These are phyloP conservation scores for Artemisia princeps DNA, from an alignment of 140 eudicot species.

Conservation along the genomic window DNA sequence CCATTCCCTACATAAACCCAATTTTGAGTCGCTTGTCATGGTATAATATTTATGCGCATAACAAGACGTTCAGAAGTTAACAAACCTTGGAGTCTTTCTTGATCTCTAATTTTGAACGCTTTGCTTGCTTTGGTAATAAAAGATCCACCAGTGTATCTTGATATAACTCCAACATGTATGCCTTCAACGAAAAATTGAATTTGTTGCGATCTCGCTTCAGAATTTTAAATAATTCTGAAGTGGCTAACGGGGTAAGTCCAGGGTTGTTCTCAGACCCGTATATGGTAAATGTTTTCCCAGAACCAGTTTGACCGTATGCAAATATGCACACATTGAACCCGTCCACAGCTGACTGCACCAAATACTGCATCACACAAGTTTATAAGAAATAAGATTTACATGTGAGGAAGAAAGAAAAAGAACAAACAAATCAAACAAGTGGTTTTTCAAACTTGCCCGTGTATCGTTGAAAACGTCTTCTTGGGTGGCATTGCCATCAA, in stretches of 20 bases:
- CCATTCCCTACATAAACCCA: slow-evolving; percentile 66
- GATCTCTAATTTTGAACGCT: slow-evolving; percentile 60
- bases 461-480: slow-evolving; percentile 89
- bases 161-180: slow-evolving; percentile 85
- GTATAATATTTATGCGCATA: background rate
- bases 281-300: slow-evolving; percentile 93
- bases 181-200: slow-evolving; percentile 76
- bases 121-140: slow-evolving; percentile 62
- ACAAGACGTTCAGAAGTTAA: background rate
- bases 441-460: slow-evolving; percentile 38
- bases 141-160: slow-evolving; percentile 92
- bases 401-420: background rate
- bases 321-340: slow-evolving; percentile 92
- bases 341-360: slow-evolving; percentile 97
- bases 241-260: slow-evolving; percentile 96
- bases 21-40: background rate
- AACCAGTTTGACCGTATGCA: slow-evolving; percentile 98
- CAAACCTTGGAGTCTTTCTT: slow-evolving; percentile 89
- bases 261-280: slow-evolving; percentile 84
- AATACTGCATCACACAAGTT: slow-evolving; percentile 50
- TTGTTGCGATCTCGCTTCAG: slow-evolving; percentile 65
- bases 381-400: background rate
- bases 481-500: slow-evolving; percentile 78
- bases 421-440: background rate
- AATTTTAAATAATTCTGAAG: slow-evolving; percentile 70